A percentile compares a stretch with the other conserved stretches of the same genome.
Conservation (phyloP, 2,329 filamentous ascomycete species). For the Cercospora nicotianae region DNA sequence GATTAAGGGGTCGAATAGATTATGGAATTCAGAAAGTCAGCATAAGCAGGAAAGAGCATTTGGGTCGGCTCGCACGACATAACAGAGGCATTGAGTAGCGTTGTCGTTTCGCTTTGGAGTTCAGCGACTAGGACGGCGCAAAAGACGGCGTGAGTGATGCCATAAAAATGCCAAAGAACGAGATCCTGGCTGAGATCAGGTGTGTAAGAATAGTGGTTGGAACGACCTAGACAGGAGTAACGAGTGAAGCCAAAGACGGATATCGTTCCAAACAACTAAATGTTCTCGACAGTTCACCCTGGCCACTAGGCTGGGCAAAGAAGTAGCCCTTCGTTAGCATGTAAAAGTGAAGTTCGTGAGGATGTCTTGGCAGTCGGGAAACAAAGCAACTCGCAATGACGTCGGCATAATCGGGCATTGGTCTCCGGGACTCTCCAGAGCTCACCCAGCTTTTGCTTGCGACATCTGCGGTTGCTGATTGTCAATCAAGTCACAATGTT, state of each 20-base stretch:
- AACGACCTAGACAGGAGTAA: background rate
- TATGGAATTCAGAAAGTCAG: background rate
- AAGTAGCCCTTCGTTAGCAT: background rate
- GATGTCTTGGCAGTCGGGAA: background rate
- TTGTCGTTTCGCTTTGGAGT: background rate
- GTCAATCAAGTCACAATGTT: slow-evolving; percentile 25
- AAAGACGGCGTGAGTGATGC: background rate
- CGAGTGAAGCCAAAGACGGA: background rate
- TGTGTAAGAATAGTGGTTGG: background rate
- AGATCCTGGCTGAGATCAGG: slow-evolving; percentile 1
- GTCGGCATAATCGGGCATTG: slow-evolving; percentile 4
- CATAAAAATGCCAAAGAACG: background rate
- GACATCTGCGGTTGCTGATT: background rate
- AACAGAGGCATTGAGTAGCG: background rate
- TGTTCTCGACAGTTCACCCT: background rate
- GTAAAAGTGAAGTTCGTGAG: background rate
- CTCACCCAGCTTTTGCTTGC: slow-evolving; percentile 1
- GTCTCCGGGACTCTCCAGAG: background rate
- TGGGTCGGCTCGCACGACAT: background rate
- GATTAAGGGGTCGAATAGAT: background rate
- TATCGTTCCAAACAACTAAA: background rate
- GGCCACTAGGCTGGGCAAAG: background rate
- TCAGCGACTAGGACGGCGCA: background rate
- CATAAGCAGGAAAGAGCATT: background rate
- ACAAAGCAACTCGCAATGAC: background rate